These are phyloP conservation scores for Pseudocercospora macadamiae DNA, from an alignment of 2,329 filamentous ascomycete species.

Conservation along the genomic window DNA sequence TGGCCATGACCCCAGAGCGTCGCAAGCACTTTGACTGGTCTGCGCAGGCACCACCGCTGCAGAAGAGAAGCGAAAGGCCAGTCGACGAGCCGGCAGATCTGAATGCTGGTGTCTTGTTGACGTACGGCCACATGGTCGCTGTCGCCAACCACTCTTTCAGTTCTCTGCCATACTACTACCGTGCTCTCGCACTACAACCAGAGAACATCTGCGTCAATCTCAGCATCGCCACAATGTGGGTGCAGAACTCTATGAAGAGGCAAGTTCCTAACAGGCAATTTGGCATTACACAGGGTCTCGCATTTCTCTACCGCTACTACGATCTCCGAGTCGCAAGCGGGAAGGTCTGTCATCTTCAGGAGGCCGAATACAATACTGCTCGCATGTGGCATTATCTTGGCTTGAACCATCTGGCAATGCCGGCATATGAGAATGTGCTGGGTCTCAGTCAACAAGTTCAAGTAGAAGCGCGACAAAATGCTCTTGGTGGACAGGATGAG, in stretches of 20 bases:
- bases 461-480: constrained; percentile 37
- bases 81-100: constrained; percentile 44
- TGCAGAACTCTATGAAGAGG: constrained; percentile 86
- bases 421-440: constrained; percentile 68
- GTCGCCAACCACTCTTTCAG: constrained; percentile 80
- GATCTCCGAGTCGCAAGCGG: constrained; percentile 53
- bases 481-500: constrained; percentile 12
- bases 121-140: constrained; percentile 82
- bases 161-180: constrained; percentile 84
- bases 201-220: constrained; percentile 78
- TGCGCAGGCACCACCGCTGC: constrained; percentile 43
- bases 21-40: constrained; percentile 48
- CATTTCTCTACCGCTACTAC: constrained; percentile 78
- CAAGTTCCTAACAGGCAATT: constrained; percentile 90
- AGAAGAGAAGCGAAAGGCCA: constrained; percentile 32
- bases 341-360: constrained; percentile 60
- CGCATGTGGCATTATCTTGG: constrained; percentile 76
- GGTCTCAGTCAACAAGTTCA: constrained; percentile 53
- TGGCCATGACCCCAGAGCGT: constrained; percentile 58
- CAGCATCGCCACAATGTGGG: constrained; percentile 78
- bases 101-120: constrained; percentile 79
- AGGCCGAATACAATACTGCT: constrained; percentile 81
- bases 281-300: constrained; percentile 79
- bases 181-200: constrained; percentile 67
- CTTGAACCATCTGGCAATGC: constrained; percentile 70